A percentile compares a stretch with the other conserved stretches of the same genome.
Evolutionary conservation across 2,329 filamentous ascomycete species (phyloP).

Genomic region (Alternaria sp.): DNA sequence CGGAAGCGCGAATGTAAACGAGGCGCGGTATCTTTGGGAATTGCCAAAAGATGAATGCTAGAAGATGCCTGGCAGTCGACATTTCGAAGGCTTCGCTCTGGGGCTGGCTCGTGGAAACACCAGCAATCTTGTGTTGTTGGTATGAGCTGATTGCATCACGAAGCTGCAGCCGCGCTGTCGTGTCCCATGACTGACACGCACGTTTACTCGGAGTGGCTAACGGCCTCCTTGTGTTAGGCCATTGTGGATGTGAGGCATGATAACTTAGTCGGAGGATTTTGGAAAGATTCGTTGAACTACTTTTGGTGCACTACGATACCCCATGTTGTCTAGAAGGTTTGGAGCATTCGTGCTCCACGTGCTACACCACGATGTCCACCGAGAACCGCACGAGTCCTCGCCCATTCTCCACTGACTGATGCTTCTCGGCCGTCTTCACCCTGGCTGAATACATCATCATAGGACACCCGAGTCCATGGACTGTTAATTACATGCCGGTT

Average conservation of each 20-base stretch:
- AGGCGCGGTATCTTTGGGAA: conserved; percentile 10
- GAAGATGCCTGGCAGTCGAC: conserved; percentile 3
- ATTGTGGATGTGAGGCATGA: not conserved
- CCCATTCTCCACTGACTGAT: not conserved
- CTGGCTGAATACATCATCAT: not conserved
- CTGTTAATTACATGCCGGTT: not conserved
- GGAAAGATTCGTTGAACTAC: not conserved
- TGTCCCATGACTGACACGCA: not conserved
- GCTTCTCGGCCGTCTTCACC: not conserved
- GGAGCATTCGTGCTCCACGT: not conserved
- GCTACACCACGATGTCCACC: not conserved
- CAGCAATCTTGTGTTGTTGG: not conserved
- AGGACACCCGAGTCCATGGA: too few relatives aligned
- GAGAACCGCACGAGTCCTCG: not conserved
- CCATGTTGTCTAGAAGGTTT: not conserved
- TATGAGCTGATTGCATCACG: not conserved
- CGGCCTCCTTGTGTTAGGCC: not conserved
- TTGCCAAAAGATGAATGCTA: not conserved
- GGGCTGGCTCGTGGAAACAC: not conserved
- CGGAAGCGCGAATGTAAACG: not conserved
- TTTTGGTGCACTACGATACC: not conserved
- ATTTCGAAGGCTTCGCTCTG: not conserved
- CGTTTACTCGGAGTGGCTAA: not conserved
- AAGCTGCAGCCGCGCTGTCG: not conserved
- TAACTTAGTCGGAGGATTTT: not conserved